phyloP scores from a whole-genome alignment of 1,284 basidiomycete species.

The Singerocomus inundabilis region DNA sequence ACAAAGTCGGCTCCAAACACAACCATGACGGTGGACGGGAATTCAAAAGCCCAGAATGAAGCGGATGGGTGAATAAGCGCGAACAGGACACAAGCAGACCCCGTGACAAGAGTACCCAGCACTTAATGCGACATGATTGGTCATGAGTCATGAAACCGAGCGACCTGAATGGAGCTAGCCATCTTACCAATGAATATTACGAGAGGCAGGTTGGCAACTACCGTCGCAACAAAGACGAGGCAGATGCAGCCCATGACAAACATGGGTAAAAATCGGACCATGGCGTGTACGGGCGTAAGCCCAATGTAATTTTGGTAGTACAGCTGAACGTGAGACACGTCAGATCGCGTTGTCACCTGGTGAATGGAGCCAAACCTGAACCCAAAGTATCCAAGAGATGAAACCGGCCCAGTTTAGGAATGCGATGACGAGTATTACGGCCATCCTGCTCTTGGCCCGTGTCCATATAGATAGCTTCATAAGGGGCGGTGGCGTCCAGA shows the following conservation, averaged over 20 bases:
- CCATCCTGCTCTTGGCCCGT: conserved; percentile 58
- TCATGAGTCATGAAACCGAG: background rate
- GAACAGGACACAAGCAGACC: conserved; percentile 66
- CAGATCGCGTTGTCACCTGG: background rate
- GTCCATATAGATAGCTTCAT: conserved; percentile 63
- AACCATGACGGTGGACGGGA: conserved; percentile 70
- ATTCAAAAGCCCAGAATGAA: conserved; percentile 79
- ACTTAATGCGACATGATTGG: conserved; percentile 31
- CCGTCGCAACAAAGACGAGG: conserved; percentile 65
- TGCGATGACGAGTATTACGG: conserved; percentile 56
- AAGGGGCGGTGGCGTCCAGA: conserved; percentile 55
- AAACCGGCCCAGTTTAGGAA: conserved; percentile 67
- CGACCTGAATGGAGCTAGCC: background rate
- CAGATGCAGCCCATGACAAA: conserved; percentile 66
- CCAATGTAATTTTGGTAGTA: conserved; percentile 67
- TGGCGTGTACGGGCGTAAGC: conserved; percentile 61
- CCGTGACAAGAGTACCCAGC: conserved; percentile 60
- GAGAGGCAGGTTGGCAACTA: conserved; percentile 56
- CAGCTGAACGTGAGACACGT: conserved; percentile 37
- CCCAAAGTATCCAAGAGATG: conserved; percentile 48
- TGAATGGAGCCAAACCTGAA: conserved; percentile 36
- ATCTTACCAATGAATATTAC: conserved; percentile 54
- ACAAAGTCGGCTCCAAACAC: conserved; percentile 83
- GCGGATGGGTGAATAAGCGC: conserved; percentile 61
- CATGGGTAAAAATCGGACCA: conserved; percentile 79